Percentiles rank a stretch among this genome's conserved stretches.
Evolutionary conservation across 164 flowering plant genomes (phyloP).

Genomic region (Pachysandra terminalis): DNA sequence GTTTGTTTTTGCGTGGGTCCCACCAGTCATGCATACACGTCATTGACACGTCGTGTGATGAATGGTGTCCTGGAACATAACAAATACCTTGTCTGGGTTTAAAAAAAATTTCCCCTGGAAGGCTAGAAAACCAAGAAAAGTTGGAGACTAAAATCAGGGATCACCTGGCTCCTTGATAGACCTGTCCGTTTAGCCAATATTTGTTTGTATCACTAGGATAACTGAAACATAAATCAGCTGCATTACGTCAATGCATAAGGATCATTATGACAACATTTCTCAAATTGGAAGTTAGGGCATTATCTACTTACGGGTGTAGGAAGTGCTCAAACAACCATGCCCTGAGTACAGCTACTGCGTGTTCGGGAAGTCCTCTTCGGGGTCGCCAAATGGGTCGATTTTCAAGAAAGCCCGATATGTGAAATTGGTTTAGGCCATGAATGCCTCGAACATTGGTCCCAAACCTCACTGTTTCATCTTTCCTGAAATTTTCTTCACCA

Average conservation of each 20-base stretch:
- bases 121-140: too few species aligned
- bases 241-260: background rate
- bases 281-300: background rate
- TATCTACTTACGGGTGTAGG: constrained; percentile 75
- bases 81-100: too few species aligned
- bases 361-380: constrained; percentile 89
- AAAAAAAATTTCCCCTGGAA: too few species aligned
- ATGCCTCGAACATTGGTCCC: constrained; percentile 26
- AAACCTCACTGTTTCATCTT: constrained; percentile 28
- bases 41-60: too few species aligned
- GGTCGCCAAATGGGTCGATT: constrained; percentile 84
- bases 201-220: constrained; percentile 85
- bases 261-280: background rate
- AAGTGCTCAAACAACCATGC: constrained; percentile 91
- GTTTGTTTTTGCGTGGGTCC: too few species aligned
- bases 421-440: constrained; percentile 35
- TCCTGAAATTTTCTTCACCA: constrained; percentile 26
- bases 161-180: constrained; percentile 87
- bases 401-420: constrained; percentile 37
- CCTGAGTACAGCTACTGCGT: constrained; percentile 74
- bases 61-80: too few species aligned
- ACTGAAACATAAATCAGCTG: constrained; percentile 33
- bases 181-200: constrained; percentile 91
- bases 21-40: too few species aligned
- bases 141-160: too few species aligned